Evolutionary conservation across 805 yeast genomes (phyloP).

Genomic region (Ogataea populi-albae): DNA sequence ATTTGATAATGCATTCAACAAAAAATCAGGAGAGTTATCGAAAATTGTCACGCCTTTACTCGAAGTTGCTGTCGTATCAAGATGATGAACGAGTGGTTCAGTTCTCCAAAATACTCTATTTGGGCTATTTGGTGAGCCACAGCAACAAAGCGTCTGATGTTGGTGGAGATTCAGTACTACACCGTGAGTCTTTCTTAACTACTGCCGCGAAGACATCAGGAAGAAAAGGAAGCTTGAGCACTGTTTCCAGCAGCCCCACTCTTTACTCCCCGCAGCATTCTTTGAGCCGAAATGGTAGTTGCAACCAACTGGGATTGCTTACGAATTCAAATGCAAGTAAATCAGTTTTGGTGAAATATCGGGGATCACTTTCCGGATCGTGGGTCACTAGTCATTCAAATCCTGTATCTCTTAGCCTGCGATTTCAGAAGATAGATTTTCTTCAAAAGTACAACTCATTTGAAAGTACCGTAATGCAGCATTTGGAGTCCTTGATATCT

Average conservation of each 20-base stretch:
- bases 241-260: constrained; percentile 17
- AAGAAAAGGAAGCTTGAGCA: neutral
- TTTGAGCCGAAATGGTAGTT: constrained; percentile 11
- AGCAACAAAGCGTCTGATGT: neutral
- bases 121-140: constrained; percentile 5
- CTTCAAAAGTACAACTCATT: constrained; percentile 13
- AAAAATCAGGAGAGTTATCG: neutral
- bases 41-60: constrained; percentile 2
- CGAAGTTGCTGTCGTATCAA: neutral
- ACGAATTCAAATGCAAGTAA: too few species aligned
- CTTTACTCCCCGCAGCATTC: constrained; percentile 17
- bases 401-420: neutral
- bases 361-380: too few species aligned
- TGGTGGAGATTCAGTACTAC: too few species aligned
- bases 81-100: constrained; percentile 2
- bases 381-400: too few species aligned
- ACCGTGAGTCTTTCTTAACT: too few species aligned
- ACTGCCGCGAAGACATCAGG: too few species aligned
- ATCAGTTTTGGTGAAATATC: too few species aligned
- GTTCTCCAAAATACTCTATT: constrained; percentile 5
- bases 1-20: too few species aligned
- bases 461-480: constrained; percentile 19
- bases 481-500: constrained; percentile 25
- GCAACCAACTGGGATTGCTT: neutral
- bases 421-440: constrained; percentile 6